A percentile compares a stretch with the other conserved stretches of the same genome.
phyloP scores from a whole-genome alignment of 139 green algal species.

The Closterium sp. region DNA sequence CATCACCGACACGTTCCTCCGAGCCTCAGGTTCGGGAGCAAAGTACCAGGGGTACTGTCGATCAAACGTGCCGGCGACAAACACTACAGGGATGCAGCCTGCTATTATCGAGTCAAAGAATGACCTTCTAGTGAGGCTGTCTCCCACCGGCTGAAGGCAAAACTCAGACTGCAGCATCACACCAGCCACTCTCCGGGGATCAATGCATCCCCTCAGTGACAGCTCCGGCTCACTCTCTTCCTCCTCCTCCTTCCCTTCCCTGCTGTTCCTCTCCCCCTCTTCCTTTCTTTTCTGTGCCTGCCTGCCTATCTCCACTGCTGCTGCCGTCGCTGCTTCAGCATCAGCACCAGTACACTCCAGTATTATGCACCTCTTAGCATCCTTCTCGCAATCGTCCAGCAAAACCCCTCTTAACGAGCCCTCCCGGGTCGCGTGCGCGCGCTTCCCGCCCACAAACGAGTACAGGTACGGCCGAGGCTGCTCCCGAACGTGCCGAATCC shows the following conservation, averaged over 20 bases:
- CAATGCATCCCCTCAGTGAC: background rate
- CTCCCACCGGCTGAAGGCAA: conserved; percentile 10
- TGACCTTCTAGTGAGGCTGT: conserved; percentile 8
- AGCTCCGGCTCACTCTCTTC: background rate
- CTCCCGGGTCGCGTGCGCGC: background rate
- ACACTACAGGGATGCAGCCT: conserved; percentile 22
- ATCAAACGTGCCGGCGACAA: background rate
- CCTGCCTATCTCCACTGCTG: background rate
- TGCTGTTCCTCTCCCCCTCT: background rate
- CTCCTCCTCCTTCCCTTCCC: background rate
- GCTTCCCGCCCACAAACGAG: background rate
- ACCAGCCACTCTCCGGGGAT: background rate
- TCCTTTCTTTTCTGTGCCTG: background rate
- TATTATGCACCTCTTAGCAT: background rate
- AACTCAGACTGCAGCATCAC: background rate
- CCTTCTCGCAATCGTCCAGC: background rate
- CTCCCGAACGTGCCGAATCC: background rate
- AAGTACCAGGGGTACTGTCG: conserved; percentile 7
- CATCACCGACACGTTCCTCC: background rate
- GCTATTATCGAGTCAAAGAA: conserved; percentile 15
- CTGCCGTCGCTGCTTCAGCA: background rate
- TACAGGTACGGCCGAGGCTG: background rate
- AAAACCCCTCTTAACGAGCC: background rate
- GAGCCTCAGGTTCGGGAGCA: background rate
- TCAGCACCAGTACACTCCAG: background rate